A percentile compares a stretch with the other conserved stretches of the same genome.
These are phyloP conservation scores for Chenopodium formosanum DNA, from an alignment of 148 eudicot genomes.

Conservation along the genomic window DNA sequence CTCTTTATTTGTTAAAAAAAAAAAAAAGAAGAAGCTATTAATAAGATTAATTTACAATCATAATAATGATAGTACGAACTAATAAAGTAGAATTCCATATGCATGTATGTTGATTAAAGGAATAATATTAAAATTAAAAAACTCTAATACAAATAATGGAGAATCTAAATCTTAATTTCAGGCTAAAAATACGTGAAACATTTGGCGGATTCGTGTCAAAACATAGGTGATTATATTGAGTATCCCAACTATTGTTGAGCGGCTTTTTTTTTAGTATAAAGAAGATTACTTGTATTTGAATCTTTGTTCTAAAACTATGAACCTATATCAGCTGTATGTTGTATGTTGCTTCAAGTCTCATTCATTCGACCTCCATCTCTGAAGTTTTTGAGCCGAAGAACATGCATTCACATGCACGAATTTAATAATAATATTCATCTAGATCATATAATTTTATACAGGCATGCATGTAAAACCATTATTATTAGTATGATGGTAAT, in stretches of 20 bases:
- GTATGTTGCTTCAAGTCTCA: conserved; percentile 25
- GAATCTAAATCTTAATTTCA: background rate
- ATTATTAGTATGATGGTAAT: too few species aligned
- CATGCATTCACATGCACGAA: conserved; percentile 31
- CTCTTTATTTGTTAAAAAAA: too few species aligned
- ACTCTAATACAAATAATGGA: too few species aligned
- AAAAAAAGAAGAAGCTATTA: too few species aligned
- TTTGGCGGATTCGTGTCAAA: conserved; percentile 15
- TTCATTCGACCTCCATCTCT: conserved; percentile 1
- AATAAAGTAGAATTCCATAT: too few species aligned
- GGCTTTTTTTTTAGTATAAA: conserved; percentile 16
- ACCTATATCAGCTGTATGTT: background rate
- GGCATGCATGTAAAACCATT: background rate
- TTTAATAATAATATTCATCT: background rate
- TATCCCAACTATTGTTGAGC: background rate
- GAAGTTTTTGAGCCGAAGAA: conserved; percentile 28
- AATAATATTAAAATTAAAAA: too few species aligned
- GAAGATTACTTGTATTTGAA: conserved; percentile 16
- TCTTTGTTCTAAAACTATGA: background rate
- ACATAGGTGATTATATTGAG: background rate
- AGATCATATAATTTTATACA: background rate
- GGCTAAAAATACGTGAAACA: conserved; percentile 8
- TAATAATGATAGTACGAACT: too few species aligned
- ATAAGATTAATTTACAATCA: too few species aligned
- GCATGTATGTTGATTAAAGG: too few species aligned